phyloP scores from a whole-genome alignment of 306 rosid genomes.

The Styphnolobium japonicum region DNA sequence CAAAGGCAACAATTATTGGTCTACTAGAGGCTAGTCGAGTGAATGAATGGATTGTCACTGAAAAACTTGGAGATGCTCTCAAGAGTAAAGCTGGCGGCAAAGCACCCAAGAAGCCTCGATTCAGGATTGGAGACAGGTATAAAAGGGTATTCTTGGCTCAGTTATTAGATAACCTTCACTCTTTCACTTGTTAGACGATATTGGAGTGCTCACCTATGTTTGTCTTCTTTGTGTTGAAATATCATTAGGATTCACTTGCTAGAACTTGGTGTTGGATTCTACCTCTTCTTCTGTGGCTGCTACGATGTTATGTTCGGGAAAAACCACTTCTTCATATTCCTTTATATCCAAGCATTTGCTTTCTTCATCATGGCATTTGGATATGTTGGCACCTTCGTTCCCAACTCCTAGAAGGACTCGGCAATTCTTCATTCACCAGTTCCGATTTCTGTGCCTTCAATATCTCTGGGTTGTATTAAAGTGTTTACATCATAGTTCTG shows the following conservation, averaged over 20 bases:
- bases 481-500: conserved; percentile 4
- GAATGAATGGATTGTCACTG: conserved; percentile 92
- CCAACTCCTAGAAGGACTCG: conserved; percentile 45
- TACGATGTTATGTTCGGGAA: conserved; percentile 63
- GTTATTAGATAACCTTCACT: not conserved
- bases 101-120: conserved; percentile 42
- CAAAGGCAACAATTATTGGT: conserved; percentile 85
- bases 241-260: conserved; percentile 55
- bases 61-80: conserved; percentile 77
- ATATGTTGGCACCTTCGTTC: conserved; percentile 76
- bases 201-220: not conserved
- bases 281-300: conserved; percentile 68
- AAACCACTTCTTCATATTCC: conserved; percentile 65
- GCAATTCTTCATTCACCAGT: not conserved
- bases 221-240: conserved; percentile 18
- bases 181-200: not conserved
- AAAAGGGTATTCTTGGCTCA: not conserved
- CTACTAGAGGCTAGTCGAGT: conserved; percentile 64
- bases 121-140: conserved; percentile 78
- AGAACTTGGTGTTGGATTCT: conserved; percentile 71
- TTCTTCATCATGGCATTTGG: conserved; percentile 82
- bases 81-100: conserved; percentile 46
- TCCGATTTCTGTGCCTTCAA: not conserved
- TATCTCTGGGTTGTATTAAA: conserved; percentile 18
- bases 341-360: conserved; percentile 62